phyloP scores from a whole-genome alignment of 1,139 yeast species.

The Taiozyma onychis region DNA sequence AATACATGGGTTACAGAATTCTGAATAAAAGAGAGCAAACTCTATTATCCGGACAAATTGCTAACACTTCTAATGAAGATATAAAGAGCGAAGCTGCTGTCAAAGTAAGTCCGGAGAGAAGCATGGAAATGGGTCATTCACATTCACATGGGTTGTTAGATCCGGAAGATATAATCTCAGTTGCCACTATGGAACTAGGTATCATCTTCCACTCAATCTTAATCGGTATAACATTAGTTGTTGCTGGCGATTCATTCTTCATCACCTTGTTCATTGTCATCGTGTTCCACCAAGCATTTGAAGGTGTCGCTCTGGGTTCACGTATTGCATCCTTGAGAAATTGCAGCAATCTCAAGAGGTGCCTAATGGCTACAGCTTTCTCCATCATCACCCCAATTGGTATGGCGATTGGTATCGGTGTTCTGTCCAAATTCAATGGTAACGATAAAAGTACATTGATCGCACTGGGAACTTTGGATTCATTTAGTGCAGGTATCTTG shows the following conservation, averaged over 20 bases:
- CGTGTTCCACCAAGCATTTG: slow-evolving; percentile 80
- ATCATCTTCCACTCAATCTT: slow-evolving; percentile 68
- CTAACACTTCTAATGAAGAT: not conserved
- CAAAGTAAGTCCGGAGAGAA: not conserved
- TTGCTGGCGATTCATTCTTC: slow-evolving; percentile 55
- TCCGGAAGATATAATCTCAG: slow-evolving; percentile 8
- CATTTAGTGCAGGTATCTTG: slow-evolving; percentile 74
- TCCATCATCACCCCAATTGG: slow-evolving; percentile 72
- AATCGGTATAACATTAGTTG: slow-evolving; percentile 59
- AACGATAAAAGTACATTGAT: slow-evolving; percentile 56
- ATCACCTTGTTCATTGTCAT: slow-evolving; percentile 64
- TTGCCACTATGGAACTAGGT: slow-evolving; percentile 50
- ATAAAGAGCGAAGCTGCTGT: not conserved
- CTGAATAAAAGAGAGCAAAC: slow-evolving; percentile 5
- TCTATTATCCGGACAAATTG: not conserved
- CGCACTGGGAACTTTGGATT: slow-evolving; percentile 67
- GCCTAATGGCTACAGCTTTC: slow-evolving; percentile 47
- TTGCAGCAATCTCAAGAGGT: not conserved
- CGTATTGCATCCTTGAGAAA: slow-evolving; percentile 50
- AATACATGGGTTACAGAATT: slow-evolving; percentile 10
- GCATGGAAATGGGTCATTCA: slow-evolving; percentile 2
- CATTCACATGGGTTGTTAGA: slow-evolving; percentile 6
- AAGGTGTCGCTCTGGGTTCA: slow-evolving; percentile 81
- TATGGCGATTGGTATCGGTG: slow-evolving; percentile 77
- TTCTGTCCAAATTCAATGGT: slow-evolving; percentile 55